phyloP scores from a whole-genome alignment of 2,329 filamentous ascomycete species.

The Emericellopsis atlantica region DNA sequence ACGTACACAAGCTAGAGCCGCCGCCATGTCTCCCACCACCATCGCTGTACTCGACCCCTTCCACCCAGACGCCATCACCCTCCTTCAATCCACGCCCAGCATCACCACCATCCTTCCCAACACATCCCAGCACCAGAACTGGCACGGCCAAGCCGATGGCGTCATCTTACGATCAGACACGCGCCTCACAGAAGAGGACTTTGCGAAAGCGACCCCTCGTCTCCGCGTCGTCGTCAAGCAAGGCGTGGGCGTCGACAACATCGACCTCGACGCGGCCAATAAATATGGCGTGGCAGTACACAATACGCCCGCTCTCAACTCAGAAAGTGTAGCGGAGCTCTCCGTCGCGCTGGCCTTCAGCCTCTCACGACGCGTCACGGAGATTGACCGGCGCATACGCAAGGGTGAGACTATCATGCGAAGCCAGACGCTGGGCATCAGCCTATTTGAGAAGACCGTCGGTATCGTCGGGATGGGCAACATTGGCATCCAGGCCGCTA shows the following conservation, averaged over 20 bases:
- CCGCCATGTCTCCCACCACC: not conserved
- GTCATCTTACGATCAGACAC: too few species aligned
- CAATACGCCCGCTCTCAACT: slow-evolving; percentile 29
- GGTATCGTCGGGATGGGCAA: slow-evolving; percentile 22
- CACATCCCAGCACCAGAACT: too few species aligned
- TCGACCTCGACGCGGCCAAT: too few species aligned
- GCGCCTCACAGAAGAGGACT: too few species aligned
- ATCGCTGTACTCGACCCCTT: not conserved
- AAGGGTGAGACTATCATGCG: slow-evolving; percentile 14
- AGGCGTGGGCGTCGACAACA: too few species aligned
- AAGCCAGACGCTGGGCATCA: slow-evolving; percentile 22
- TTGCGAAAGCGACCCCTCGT: too few species aligned
- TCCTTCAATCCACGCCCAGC: not conserved
- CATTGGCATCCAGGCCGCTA: slow-evolving; percentile 15
- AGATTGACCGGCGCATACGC: slow-evolving; percentile 13
- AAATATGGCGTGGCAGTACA: slow-evolving; percentile 25
- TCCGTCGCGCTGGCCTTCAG: slow-evolving; percentile 18
- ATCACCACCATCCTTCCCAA: too few species aligned
- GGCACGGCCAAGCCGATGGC: too few species aligned
- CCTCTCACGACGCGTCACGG: slow-evolving; percentile 14
- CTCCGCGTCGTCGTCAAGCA: too few species aligned
- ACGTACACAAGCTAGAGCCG: too few species aligned
- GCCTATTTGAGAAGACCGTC: slow-evolving; percentile 14
- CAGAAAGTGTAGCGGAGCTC: slow-evolving; percentile 22
- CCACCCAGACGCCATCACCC: not conserved